These are phyloP conservation scores for Aspergillus nanangensis DNA, from an alignment of 495 filamentous ascomycete genomes.

Conservation along the genomic window DNA sequence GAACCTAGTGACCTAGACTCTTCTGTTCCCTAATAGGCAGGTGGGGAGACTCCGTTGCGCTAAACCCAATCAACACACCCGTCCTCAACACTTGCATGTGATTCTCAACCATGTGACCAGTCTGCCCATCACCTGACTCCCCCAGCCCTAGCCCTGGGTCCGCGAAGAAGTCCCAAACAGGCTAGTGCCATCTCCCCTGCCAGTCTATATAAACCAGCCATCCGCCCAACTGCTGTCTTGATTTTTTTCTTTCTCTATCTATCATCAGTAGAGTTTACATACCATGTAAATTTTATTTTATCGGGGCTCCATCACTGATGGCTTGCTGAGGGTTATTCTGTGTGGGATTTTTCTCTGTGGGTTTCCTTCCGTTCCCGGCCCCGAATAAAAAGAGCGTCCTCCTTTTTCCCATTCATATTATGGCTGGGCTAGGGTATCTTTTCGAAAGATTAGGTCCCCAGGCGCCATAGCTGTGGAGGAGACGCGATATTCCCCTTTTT, in stretches of 20 bases:
- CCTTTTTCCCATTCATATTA: conserved; percentile 43
- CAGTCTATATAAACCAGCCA: conserved; percentile 21
- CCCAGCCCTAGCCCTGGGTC: conserved; percentile 12
- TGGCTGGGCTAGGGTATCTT: conserved; percentile 47
- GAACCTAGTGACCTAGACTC: not conserved
- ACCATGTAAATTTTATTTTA: conserved; percentile 32
- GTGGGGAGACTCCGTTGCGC: not conserved
- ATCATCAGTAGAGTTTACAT: conserved; percentile 37
- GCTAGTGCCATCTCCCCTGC: conserved; percentile 18
- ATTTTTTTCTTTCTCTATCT: conserved; percentile 35
- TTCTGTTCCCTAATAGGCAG: not conserved
- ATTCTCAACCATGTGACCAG: conserved; percentile 11
- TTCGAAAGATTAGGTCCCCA: conserved; percentile 35
- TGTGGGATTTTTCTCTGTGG: conserved; percentile 33
- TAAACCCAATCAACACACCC: not conserved
- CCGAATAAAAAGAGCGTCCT: conserved; percentile 37
- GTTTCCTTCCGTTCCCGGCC: conserved; percentile 49
- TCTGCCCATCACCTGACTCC: conserved; percentile 1
- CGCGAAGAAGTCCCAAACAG: conserved; percentile 17
- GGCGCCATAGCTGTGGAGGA: conserved; percentile 47
- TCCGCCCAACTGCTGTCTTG: conserved; percentile 10
- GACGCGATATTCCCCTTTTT: conserved; percentile 35
- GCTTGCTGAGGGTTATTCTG: conserved; percentile 49
- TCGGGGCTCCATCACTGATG: conserved; percentile 38
- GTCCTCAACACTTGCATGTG: conserved; percentile 15